Conservation (phyloP, 495 filamentous ascomycete genomes). For the Cercophora sp. region DNA sequence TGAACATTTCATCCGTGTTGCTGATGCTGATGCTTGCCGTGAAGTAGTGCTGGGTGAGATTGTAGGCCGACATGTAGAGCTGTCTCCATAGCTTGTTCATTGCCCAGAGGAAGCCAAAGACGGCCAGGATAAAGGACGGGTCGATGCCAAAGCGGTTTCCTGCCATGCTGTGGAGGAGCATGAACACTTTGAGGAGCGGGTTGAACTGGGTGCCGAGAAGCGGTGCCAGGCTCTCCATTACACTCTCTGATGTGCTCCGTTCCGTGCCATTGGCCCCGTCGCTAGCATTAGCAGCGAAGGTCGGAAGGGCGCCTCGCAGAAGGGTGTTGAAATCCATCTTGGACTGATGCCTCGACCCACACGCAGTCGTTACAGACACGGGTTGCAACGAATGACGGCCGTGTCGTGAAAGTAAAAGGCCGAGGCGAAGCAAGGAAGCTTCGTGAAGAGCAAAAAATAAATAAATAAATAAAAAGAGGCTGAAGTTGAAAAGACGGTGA, state of each 20-base stretch:
- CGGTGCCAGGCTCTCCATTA: slow-evolving; percentile 26
- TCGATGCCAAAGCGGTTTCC: slow-evolving; percentile 36
- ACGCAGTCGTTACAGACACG: not conserved
- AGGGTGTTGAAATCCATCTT: slow-evolving; percentile 26
- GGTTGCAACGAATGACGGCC: too few species aligned
- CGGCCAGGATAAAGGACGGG: slow-evolving; percentile 33
- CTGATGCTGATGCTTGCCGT: slow-evolving; percentile 54
- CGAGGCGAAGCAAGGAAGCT: too few species aligned
- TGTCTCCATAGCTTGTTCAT: slow-evolving; percentile 32
- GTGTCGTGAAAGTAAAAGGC: too few species aligned
- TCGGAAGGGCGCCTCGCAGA: slow-evolving; percentile 20
- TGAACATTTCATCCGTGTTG: slow-evolving; percentile 57
- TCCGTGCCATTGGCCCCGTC: slow-evolving; percentile 10
- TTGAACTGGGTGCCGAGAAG: slow-evolving; percentile 30
- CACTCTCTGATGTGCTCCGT: slow-evolving; percentile 10
- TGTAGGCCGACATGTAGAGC: slow-evolving; percentile 21
- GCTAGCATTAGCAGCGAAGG: slow-evolving; percentile 20
- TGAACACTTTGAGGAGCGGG: slow-evolving; percentile 24
- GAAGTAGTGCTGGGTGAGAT: slow-evolving; percentile 40
- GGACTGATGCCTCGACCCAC: not conserved
- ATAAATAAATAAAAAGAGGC: too few species aligned
- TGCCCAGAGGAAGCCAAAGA: slow-evolving; percentile 37
- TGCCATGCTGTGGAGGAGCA: slow-evolving; percentile 27
- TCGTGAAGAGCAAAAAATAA: too few species aligned
- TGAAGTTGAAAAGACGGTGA: too few species aligned